These are phyloP conservation scores for Pugionium cornutum DNA, from an alignment of 345 rosid genomes.

Conservation along the genomic window DNA sequence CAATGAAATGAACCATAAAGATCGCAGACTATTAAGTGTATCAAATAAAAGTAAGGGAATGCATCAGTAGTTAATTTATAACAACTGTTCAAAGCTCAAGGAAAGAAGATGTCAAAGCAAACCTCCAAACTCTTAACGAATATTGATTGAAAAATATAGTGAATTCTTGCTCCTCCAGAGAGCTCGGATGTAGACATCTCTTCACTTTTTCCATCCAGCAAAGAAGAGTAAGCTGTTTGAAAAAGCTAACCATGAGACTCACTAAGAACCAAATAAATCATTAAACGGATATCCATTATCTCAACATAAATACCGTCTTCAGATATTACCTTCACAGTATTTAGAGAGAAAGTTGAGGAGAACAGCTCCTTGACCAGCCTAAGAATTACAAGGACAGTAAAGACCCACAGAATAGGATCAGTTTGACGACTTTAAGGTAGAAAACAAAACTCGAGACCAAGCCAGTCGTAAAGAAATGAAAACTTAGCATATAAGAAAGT, in stretches of 20 bases:
- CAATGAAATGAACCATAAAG: too few relatives aligned
- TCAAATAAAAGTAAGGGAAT: too few relatives aligned
- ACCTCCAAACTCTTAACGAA: slow-evolving; percentile 77
- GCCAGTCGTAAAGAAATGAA: slow-evolving; percentile 9
- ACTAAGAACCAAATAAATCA: slow-evolving; percentile 13
- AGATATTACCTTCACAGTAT: slow-evolving; percentile 76
- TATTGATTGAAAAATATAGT: slow-evolving; percentile 63
- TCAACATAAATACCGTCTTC: slow-evolving; percentile 14
- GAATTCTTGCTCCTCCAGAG: slow-evolving; percentile 69
- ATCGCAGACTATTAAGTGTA: too few relatives aligned
- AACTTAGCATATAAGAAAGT: background rate
- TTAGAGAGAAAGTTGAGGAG: slow-evolving; percentile 91
- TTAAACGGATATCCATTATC: slow-evolving; percentile 4
- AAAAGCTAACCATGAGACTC: slow-evolving; percentile 24
- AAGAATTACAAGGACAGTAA: slow-evolving; percentile 31
- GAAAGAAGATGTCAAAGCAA: slow-evolving; percentile 2
- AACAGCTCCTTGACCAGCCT: slow-evolving; percentile 99
- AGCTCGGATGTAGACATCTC: slow-evolving; percentile 65
- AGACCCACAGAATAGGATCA: slow-evolving; percentile 14
- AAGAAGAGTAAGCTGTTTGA: slow-evolving; percentile 53
- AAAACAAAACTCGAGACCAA: background rate
- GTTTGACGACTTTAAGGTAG: background rate
- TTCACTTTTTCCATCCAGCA: slow-evolving; percentile 65
- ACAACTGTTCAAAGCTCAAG: too few relatives aligned
- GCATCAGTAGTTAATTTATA: too few relatives aligned